Conservation (phyloP, 169 alveolate species). For the Besnoitia besnoiti region DNA sequence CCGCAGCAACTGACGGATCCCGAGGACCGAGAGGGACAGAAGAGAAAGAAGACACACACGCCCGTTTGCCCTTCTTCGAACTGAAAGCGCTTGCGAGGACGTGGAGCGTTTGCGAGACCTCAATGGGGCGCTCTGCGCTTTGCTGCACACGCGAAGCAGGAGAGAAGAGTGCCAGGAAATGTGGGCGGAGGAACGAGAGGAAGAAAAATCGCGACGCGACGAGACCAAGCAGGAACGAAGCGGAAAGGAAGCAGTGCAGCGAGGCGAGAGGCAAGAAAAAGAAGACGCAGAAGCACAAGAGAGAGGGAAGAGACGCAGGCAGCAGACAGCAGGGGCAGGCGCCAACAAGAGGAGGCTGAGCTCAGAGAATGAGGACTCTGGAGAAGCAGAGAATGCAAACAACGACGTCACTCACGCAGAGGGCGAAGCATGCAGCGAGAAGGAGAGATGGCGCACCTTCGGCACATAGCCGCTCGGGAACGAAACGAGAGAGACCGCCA, state of each 20-base stretch:
- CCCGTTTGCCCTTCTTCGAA: background rate
- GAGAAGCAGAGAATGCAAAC: no score
- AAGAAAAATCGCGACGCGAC: background rate
- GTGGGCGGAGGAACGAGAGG: background rate
- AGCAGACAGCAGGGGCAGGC: no score
- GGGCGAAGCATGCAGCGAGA: no score
- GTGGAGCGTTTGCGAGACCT: constrained; percentile 20
- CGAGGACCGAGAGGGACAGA: background rate
- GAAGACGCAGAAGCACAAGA: background rate
- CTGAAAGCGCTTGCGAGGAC: background rate
- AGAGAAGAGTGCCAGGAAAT: background rate
- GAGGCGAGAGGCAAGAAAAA: background rate
- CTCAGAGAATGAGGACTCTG: no score
- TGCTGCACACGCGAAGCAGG: background rate
- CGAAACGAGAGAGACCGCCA: no score
- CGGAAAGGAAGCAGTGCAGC: background rate
- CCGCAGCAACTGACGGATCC: background rate
- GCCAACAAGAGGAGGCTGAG: background rate
- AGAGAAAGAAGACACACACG: background rate
- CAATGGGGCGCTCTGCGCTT: constrained; percentile 18
- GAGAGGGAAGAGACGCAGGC: background rate
- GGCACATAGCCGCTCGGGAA: no score
- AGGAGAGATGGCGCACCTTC: no score
- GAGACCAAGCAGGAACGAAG: background rate
- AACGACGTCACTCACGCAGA: no score